Evolutionary conservation across 1,284 basidiomycete species (phyloP), one percentile per base, ranked within the genome.

Genomic region (Somion occarium): DNA sequence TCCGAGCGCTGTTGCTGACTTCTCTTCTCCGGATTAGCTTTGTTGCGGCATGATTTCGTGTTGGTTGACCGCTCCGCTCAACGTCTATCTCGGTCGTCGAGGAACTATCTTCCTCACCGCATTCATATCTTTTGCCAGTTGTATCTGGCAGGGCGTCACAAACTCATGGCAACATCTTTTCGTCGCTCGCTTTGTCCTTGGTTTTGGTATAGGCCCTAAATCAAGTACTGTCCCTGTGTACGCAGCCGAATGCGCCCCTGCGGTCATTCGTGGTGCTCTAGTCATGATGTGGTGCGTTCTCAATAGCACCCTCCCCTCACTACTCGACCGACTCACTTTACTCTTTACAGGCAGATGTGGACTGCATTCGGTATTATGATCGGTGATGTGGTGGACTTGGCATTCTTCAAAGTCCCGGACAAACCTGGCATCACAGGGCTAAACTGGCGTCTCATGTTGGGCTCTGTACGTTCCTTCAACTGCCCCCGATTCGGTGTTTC

Each of bases 61-160:
- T 65, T 89, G 86, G 87, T 65, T 90, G 44, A 85, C 87, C 0
- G 82, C 83, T 44, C 89, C 88, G 4, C 71, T 91, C 48, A 91
- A 91, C 64, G 70, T 73, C 52, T 71, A 65, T 60, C 74, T 91
- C 50, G 90, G 89, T 3, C 83, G 89, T 55, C 79, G 86, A 41
- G 89, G 88, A 48, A 82, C 81, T 18, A 89, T 91, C 60, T 90
- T 90, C 62, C 59, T 90, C 64, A 80, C 82, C 24, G 84, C 83
- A 46, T 60, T 80, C 46, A 68, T 91, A 48, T 79, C 77, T 12
- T 80, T 82, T 66, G 49, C 82, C 19, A 74, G 85, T 2, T 85
- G 82, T 54, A 76, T 91, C 51, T 85, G 85, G 82, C 78, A 81
- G 56, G 82, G 72, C 18, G 68, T 85, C 44, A 88, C 87, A 3